Evolutionary conservation across 2,329 filamentous ascomycete species (phyloP), one percentile per base, ranked within the genome.

Genomic region (Pseudohalonectria lignicola): DNA sequence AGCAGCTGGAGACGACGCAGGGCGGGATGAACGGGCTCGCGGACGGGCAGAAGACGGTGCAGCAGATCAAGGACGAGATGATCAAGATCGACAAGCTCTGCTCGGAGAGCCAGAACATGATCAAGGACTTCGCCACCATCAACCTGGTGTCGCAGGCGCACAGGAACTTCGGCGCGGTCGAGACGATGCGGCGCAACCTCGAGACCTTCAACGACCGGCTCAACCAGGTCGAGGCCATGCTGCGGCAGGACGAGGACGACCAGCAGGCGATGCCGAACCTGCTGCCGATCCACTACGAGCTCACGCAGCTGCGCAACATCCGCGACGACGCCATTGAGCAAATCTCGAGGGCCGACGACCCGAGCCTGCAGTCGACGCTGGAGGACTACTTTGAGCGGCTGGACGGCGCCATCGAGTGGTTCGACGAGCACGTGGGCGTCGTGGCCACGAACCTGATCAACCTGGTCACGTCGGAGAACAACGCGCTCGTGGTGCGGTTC

Each of bases 81-180:
- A 87, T 93, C 70, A 93, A 90, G 63, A 96, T 98, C 53, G 92
- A 98, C 66, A 87, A 86, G 63, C 76, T 98, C 46, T 98, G 92
- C 65, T 87, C 88, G 45, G 93, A 98, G 62, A 88, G 88, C 39
- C 90, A 96, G 66, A 86, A 86, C 56, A 95, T 95, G 78, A 94
- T 98, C 53, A 80, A 84, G 53, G 92, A 98, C 66, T 96, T 98
- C 61, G 82, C 83, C 26, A 86, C 86, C 54, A 92, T 94, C 68
- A 92, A 93, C 58, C 67, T 86, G 43, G 84, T 93, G 39, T 90
- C 90, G 39, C 86, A 94, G 61, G 92, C 93, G 47, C 92, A 98
- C 62, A 77, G 90, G 46, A 95, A 98, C 63, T 98, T 98, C 56
- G 86, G 84, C 52, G 86, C 86, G 33, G 88, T 94, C 43, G 82